Percentiles rank a stretch among this genome's conserved stretches.
These are phyloP conservation scores for Globisporangium barbulae DNA, from an alignment of 352 stramenopile species.

Conservation along the genomic window DNA sequence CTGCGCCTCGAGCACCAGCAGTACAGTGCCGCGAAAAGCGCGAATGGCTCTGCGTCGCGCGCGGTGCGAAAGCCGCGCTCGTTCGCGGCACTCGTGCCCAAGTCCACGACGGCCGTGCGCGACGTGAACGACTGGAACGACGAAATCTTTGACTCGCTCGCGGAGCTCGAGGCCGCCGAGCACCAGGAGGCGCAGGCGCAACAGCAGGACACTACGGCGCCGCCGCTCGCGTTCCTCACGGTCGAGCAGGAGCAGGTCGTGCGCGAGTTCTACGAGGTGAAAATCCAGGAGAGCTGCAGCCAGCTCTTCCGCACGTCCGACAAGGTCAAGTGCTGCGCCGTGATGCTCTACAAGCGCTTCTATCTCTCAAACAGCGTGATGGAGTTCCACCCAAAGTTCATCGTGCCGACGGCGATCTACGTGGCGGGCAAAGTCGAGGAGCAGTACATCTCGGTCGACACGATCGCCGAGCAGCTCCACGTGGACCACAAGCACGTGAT, in stretches of 20 bases:
- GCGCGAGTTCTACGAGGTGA: constrained; percentile 73
- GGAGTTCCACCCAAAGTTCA: constrained; percentile 87
- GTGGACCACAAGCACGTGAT: constrained; percentile 87
- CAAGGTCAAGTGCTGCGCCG: constrained; percentile 83
- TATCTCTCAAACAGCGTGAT: constrained; percentile 88
- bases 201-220: constrained; percentile 18
- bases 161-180: constrained; percentile 34
- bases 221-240: constrained; percentile 56
- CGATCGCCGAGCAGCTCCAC: constrained; percentile 74
- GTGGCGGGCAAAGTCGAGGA: constrained; percentile 88
- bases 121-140: constrained; percentile 82
- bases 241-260: constrained; percentile 63
- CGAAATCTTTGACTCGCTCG: constrained; percentile 32
- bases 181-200: constrained; percentile 59
- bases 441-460: constrained; percentile 89
- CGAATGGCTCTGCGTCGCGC: constrained; percentile 20
- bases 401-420: constrained; percentile 85
- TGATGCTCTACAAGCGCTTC: constrained; percentile 88
- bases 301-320: constrained; percentile 84
- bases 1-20: constrained; percentile 65
- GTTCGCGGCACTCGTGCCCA: constrained; percentile 72
- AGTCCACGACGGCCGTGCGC: constrained; percentile 50
- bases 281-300: constrained; percentile 82
- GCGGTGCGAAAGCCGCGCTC: constrained; percentile 60
- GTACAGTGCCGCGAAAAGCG: constrained; percentile 23